Base-by-base conservation (phyloP, 2,329 filamentous ascomycete genomes). In the Fonsecaea monophora region DNA sequence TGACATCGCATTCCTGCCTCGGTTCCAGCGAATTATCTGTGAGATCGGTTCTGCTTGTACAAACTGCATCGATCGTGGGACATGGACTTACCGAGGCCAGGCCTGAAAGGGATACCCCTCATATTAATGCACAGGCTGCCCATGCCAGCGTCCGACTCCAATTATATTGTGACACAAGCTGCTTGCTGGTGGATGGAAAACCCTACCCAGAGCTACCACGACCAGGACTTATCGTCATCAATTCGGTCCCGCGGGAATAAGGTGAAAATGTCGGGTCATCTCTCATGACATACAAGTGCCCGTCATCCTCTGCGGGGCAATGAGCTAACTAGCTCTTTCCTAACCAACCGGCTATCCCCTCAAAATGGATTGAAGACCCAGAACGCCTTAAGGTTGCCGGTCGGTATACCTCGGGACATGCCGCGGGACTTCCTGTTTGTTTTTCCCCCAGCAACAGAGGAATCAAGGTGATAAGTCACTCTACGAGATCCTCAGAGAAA, bases 281-380 rank as follows among this genome's bases (percentile, higher is more conserved):
- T 21, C 45, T 25, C 2, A 50, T 50, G 45, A 25, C 45, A 50
- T 25, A 25, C 45, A 21, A 21, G 9, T 5, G 4, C 12, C 38
- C 25, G 37, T 38, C 45, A 50, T 50, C 45, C 6, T 50, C 45
- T 50, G 45, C 45, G 45, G 45, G 45, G 45, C 42, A 48, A 21
- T 10, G 45, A 25, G 42, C 42, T 21, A 18, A 18, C 2, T 25
- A 25, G 25, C 25, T 25, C n/a, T 21, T 4, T 40, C 38, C 38
- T 13, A 1, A 40, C 42, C n/a, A 18, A 18, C n/a, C 42, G 45
- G 45, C 45, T 50, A 50, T 50, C 45, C 45, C 45, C 45, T 50
- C 45, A 25, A 50, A 50, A 50, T 21, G 45, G 45, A 50, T 50
- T 50, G 18, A 25, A 50, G 18, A 50, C 45, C 21, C 18, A 12